Percentiles rank a stretch among this genome's conserved stretches.
These are phyloP conservation scores for Prorocentrum cordatum DNA, from an alignment of 169 alveolate genomes.

Conservation along the genomic window DNA sequence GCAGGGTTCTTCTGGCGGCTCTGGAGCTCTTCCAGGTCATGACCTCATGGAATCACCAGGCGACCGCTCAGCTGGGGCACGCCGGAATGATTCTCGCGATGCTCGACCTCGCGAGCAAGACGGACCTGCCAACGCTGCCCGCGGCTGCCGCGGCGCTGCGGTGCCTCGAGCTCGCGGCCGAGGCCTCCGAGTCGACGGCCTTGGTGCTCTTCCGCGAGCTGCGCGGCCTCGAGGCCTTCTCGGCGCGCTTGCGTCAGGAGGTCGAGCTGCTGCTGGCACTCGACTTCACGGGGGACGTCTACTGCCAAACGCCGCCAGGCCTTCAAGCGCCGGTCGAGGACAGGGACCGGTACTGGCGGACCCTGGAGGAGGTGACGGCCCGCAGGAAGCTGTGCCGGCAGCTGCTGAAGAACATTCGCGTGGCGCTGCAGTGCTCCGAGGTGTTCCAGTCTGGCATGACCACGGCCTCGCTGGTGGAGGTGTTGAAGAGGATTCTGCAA, in stretches of 20 bases:
- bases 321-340: too few relatives aligned
- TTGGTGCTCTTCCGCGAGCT: conserved; percentile 52
- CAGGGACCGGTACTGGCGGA: not conserved
- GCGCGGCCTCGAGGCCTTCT: conserved; percentile 46
- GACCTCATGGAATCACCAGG: conserved; percentile 28
- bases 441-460: conserved; percentile 45
- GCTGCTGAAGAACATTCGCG: conserved; percentile 45
- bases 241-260: conserved; percentile 10
- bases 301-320: too few relatives aligned
- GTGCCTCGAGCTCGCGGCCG: conserved; percentile 48
- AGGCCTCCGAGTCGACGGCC: conserved; percentile 48
- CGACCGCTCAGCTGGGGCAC: conserved; percentile 66
- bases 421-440: conserved; percentile 43
- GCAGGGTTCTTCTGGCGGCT: too few relatives aligned
- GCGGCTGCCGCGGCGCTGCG: conserved; percentile 29
- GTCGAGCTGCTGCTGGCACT: conserved; percentile 46
- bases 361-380: conserved; percentile 44
- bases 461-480: conserved; percentile 40
- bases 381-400: conserved; percentile 40
- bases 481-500: conserved; percentile 38
- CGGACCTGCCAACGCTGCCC: conserved; percentile 31
- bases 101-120: conserved; percentile 50
- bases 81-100: conserved; percentile 60
- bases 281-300: conserved; percentile 26
- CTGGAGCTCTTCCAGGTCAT: conserved; percentile 48